Conservation (phyloP, 2,329 filamentous ascomycete genomes). For the Pseudogymnoascus sp. region DNA sequence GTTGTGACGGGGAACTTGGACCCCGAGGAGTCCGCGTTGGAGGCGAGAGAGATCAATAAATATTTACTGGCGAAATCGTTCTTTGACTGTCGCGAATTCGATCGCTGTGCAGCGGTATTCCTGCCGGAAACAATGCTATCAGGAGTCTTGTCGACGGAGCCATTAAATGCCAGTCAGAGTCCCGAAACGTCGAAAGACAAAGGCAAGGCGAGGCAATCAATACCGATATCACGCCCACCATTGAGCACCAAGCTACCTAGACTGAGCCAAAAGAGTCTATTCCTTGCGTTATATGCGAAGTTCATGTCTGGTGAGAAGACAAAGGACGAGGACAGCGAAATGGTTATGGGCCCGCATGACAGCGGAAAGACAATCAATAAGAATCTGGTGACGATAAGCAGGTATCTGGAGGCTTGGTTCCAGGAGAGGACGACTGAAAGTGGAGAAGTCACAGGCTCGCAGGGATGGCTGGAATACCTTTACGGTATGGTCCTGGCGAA, state of each 20-base stretch:
- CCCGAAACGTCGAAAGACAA: constrained; percentile 43
- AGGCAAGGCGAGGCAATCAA: constrained; percentile 42
- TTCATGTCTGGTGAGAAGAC: constrained; percentile 91
- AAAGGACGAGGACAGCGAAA: constrained; percentile 93
- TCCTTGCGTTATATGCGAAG: constrained; percentile 85
- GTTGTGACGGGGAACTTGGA: constrained; percentile 51
- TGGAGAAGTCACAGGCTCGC: constrained; percentile 52
- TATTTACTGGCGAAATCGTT: constrained; percentile 88
- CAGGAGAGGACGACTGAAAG: constrained; percentile 49
- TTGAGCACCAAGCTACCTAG: constrained; percentile 37
- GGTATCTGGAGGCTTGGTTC: constrained; percentile 75
- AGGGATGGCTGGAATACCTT: constrained; percentile 91
- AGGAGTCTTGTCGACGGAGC: constrained; percentile 45
- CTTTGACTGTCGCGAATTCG: constrained; percentile 91
- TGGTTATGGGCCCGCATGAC: constrained; percentile 91
- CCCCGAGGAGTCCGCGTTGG: constrained; percentile 63
- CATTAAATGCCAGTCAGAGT: constrained; percentile 30
- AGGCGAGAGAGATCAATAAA: constrained; percentile 69
- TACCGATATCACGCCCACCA: constrained; percentile 6
- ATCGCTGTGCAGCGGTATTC: constrained; percentile 85
- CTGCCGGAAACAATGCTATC: constrained; percentile 72
- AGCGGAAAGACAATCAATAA: constrained; percentile 77
- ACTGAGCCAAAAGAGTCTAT: constrained; percentile 84
- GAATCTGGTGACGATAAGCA: constrained; percentile 67
- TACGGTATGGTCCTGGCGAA: constrained; percentile 88